Evolutionary conservation across 2,329 filamentous ascomycete genomes (phyloP), one percentile per base, ranked within the genome.

Genomic region (Stemphylium lycopersici): DNA sequence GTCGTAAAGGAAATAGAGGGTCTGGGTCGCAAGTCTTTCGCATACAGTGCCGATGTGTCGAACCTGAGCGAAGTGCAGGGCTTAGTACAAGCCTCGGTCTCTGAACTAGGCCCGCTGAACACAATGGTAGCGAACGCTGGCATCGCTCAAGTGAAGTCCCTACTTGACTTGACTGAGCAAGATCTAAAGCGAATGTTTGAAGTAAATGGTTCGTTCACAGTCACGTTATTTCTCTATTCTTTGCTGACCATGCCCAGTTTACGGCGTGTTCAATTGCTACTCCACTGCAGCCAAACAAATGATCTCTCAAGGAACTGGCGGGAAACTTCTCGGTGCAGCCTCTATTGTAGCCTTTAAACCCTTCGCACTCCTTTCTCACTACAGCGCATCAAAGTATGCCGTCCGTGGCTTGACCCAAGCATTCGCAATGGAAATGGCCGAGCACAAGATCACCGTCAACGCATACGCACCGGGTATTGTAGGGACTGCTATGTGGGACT

Each of bases 381-480:
- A 90, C 75, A 83, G 79, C 16, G 83, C 86, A 3, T 81, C 81
- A 13, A 90, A 90, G 66, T 89, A 81, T 76, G 88, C 87, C 0
- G 86, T 90, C 1, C 79, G 87, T 3, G 87, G 87, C 0, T 74
- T 90, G 45, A 87, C 84, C 0, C 86, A 89, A 69, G 83, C 81
- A 0, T 87, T 87, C 58, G 87, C 87, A 0, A 84, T 87, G 80
- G 86, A 88, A 58, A 78, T 89, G 72, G 87, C 86, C 0, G 71
- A 75, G 41, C 81, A 89, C 66, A 78, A 84, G 53, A 89, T 90
- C 68, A 88, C 84, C 0, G 86, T 83, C 16, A 90, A 90, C 61
- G 81, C 83, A 0, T 89, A 89, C 63, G 86, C 85, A 0, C 87
- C 87, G 0, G 87, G 87, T 0, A 87, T 90, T 42, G 85, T 90